These are phyloP conservation scores for Backusella psychrophila DNA, from an alignment of 192 early-diverging fungal genomes.

Conservation along the genomic window DNA sequence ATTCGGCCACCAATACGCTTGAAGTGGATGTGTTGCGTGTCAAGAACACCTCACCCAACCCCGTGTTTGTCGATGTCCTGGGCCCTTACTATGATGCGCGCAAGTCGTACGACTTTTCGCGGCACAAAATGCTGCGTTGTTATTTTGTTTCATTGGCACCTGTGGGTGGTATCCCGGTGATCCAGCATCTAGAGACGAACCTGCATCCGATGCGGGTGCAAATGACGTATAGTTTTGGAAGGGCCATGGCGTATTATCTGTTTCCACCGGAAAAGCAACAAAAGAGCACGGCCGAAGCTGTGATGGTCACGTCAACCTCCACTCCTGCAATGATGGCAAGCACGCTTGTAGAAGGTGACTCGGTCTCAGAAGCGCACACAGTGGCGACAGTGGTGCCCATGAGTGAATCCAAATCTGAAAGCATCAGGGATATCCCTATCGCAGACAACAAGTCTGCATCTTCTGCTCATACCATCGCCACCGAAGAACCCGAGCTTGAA, in stretches of 20 bases:
- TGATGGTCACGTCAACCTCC: background rate
- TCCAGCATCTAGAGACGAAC: constrained; percentile 89
- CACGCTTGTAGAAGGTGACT: background rate
- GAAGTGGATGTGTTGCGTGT: constrained; percentile 74
- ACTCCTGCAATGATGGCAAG: background rate
- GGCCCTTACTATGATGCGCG: constrained; percentile 57
- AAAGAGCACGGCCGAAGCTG: background rate
- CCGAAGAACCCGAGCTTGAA: background rate
- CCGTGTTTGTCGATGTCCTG: constrained; percentile 59
- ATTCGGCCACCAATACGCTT: constrained; percentile 67
- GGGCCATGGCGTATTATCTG: constrained; percentile 75
- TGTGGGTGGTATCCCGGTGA: constrained; percentile 87
- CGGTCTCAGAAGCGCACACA: background rate
- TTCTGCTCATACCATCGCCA: background rate
- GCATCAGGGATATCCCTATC: background rate
- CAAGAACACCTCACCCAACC: constrained; percentile 58
- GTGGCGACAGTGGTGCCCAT: background rate
- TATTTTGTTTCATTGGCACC: constrained; percentile 78
- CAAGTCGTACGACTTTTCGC: constrained; percentile 63
- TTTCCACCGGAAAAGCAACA: constrained; percentile 63
- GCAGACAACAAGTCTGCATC: background rate
- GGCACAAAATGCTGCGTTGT: constrained; percentile 88
- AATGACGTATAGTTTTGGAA: constrained; percentile 84
- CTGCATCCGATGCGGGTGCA: constrained; percentile 80
- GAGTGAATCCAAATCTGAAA: background rate